Percentiles rank a stretch among this genome's conserved stretches.
Evolutionary conservation across 2,329 filamentous ascomycete genomes (phyloP).

Genomic region (Cladosporium sp.): DNA sequence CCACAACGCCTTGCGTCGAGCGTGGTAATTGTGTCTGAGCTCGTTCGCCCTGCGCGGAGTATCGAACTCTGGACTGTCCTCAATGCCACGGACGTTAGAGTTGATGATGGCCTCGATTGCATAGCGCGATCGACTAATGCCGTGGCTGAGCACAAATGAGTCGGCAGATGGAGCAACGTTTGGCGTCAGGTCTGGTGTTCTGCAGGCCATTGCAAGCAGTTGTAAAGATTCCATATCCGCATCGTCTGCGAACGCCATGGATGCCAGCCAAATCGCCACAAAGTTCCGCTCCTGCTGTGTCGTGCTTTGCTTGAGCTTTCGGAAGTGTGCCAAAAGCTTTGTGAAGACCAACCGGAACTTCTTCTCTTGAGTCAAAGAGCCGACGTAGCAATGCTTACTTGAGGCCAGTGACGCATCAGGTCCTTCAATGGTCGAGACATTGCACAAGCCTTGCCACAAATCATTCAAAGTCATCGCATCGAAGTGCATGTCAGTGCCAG

Average conservation of each 20-base stretch:
- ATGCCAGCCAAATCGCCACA: slow-evolving; percentile 33
- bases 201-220: slow-evolving; percentile 42
- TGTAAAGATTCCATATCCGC: slow-evolving; percentile 45
- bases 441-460: background rate
- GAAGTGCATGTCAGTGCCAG: background rate
- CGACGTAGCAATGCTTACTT: background rate
- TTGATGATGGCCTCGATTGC: background rate
- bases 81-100: slow-evolving; percentile 11
- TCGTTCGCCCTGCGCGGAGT: slow-evolving; percentile 32
- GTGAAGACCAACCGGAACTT: background rate
- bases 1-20: slow-evolving; percentile 18
- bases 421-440: background rate
- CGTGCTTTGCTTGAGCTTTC: background rate
- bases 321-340: background rate
- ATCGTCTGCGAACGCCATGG: slow-evolving; percentile 45
- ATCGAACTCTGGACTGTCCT: slow-evolving; percentile 27
- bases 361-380: background rate
- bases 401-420: background rate
- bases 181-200: slow-evolving; percentile 40
- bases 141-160: background rate
- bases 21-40: slow-evolving; percentile 31
- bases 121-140: slow-evolving; percentile 8
- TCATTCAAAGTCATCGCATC: background rate
- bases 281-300: slow-evolving; percentile 7
- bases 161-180: slow-evolving; percentile 38